These are phyloP conservation scores for Plantago major DNA, from an alignment of 257 asterid species.

Conservation along the genomic window DNA sequence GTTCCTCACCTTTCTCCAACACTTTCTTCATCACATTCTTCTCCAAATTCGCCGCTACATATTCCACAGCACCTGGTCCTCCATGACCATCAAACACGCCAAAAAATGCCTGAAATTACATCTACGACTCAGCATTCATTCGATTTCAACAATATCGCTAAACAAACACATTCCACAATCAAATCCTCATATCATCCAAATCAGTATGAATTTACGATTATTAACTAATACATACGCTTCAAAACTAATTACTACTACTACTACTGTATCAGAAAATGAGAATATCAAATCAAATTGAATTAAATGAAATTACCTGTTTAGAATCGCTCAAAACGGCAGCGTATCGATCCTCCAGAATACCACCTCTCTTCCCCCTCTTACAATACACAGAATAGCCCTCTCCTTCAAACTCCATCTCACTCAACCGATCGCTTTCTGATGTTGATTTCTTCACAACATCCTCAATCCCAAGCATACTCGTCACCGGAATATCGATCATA, in stretches of 20 bases:
- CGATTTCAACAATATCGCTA: too few species aligned
- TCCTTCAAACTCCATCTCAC: constrained; percentile 57
- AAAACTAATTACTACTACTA: too few species aligned
- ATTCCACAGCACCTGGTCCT: constrained; percentile 67
- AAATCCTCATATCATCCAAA: too few species aligned
- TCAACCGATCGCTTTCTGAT: constrained; percentile 29
- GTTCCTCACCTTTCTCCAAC: constrained; percentile 31
- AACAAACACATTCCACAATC: too few species aligned
- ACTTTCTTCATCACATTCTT: constrained; percentile 44
- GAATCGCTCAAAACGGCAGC: constrained; percentile 51
- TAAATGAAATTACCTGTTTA: constrained; percentile 39
- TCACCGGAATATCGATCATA: constrained; percentile 49
- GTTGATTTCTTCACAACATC: constrained; percentile 7
- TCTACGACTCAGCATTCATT: not conserved
- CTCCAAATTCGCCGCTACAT: constrained; percentile 47
- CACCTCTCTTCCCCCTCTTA: constrained; percentile 63
- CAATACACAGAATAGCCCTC: constrained; percentile 65
- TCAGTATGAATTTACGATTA: too few species aligned
- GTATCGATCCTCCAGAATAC: constrained; percentile 70
- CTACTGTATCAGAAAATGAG: too few species aligned
- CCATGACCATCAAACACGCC: constrained; percentile 88
- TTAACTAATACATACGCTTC: too few species aligned
- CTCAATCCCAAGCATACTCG: constrained; percentile 27
- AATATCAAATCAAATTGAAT: not conserved
- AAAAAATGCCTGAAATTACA: constrained; percentile 58